phyloP scores from a whole-genome alignment of 768 basidiomycete species.

The Leccinum longicurvipes region DNA sequence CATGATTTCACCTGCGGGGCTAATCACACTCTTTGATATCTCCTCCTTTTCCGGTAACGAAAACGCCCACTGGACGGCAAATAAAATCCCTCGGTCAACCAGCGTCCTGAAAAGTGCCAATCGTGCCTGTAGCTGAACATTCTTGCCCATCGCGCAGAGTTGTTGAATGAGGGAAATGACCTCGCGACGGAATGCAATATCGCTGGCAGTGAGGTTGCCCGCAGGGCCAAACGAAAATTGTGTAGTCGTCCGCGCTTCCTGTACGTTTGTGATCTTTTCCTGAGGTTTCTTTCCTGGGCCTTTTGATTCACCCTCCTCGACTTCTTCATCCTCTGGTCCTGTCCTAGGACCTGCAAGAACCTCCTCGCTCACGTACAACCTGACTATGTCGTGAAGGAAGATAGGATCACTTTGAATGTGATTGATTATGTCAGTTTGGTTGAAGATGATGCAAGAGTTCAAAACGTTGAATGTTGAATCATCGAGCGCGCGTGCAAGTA shows the following conservation, averaged over 20 bases:
- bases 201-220: conserved; percentile 52
- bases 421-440: conserved; percentile 96
- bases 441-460: conserved; percentile 97
- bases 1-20: conserved; percentile 83
- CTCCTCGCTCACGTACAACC: conserved; percentile 70
- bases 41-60: conserved; percentile 58
- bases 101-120: conserved; percentile 82
- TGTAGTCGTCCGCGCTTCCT: conserved; percentile 16
- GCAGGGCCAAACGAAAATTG: conserved; percentile 57
- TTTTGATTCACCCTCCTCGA: conserved; percentile 23
- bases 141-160: conserved; percentile 93
- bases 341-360: conserved; percentile 44
- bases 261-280: conserved; percentile 35
- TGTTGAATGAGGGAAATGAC: conserved; percentile 89
- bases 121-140: conserved; percentile 85
- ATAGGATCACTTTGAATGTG: conserved; percentile 76
- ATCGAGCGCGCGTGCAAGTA: conserved; percentile 90
- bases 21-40: conserved; percentile 56
- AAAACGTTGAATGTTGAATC: conserved; percentile 97
- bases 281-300: conserved; percentile 38
- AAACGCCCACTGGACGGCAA: conserved; percentile 92
- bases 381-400: conserved; percentile 77
- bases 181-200: conserved; percentile 60
- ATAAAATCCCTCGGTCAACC: conserved; percentile 83
- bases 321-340: conserved; percentile 29